Evolutionary conservation across 2,329 filamentous ascomycete species (phyloP), one percentile per base, ranked within the genome.

Genomic region (Aureobasidium sp.): DNA sequence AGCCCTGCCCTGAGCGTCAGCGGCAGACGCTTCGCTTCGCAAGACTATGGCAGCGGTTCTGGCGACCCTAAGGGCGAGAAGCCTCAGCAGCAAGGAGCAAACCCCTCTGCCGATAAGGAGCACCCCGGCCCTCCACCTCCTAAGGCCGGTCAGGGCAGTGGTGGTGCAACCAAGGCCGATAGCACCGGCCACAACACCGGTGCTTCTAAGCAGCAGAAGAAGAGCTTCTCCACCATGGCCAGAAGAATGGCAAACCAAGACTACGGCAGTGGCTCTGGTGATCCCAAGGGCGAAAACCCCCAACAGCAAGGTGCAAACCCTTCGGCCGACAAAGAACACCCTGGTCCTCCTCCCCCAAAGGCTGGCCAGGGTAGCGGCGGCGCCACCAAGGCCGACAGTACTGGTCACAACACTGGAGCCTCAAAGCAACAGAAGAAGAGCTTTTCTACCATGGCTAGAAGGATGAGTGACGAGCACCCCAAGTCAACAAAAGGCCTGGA

Each of bases 71-170:
- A 65, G n/a, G 75, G 74, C 63, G 75, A 78, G 67, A 74, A 75
- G n/a, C 75, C 76, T 0, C 70, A 78, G 67, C 64, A 75, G 52
- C 76, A 77, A 65, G 75, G 75, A 65, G 64, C 73, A 48, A 75
- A 74, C 64, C 70, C 68, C 2, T 73, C 72, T 15, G 74, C 73
- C 61, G 67, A 75, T 64, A 65, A 74, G 36, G 77, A 79, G 69
- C 77, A 79, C 63, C 77, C 77, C 1, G 77, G 77, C 5, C 76
- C 77, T 6, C 68, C 75, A 62, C 71, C 77, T 10, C 76, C 77
- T 5, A 74, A 76, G 63, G 74, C 71, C 6, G 76, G 73, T 17
- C 66, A 75, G 62, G 66, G 68, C 62, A 70, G 68, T 51, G 67
- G 73, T 55, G 68, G 68, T 12, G 71, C 72, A 0, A 67, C 65